Evolutionary conservation across 106 monocot genomes (phyloP).

Genomic region (Allium fistulosum): DNA sequence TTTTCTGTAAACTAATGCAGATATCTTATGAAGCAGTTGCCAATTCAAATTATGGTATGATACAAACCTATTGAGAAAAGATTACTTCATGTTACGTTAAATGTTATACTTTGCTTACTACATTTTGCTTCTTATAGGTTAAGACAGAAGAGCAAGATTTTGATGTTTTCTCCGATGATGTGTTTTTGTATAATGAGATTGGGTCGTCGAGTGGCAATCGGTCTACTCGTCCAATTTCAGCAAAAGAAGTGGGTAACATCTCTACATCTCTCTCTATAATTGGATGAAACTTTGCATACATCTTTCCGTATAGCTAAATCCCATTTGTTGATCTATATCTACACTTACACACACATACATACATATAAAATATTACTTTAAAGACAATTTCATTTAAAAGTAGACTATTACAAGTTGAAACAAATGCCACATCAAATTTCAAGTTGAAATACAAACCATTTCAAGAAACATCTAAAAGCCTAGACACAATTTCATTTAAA

Average conservation of each 20-base stretch:
- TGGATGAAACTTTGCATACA: neutral
- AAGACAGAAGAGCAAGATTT: conserved; percentile 2
- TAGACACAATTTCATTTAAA: neutral
- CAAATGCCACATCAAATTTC: neutral
- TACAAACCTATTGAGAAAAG: too few species aligned
- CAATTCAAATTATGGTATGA: too few species aligned
- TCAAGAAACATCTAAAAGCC: neutral
- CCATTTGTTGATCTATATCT: neutral
- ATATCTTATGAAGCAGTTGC: neutral
- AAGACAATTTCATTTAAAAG: neutral
- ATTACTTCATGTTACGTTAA: too few species aligned
- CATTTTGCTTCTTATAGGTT: neutral
- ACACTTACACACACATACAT: neutral
- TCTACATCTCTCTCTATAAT: neutral
- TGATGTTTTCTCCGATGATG: neutral
- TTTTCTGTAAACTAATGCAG: neutral
- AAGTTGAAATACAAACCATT: too few species aligned
- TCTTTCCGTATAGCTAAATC: too few species aligned
- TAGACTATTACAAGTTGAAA: too few species aligned
- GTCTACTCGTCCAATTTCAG: neutral
- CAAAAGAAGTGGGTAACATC: neutral
- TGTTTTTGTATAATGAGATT: neutral
- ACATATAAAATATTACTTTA: neutral
- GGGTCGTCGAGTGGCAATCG: neutral
- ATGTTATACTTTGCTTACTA: neutral